phyloP scores from a whole-genome alignment of 2,329 filamentous ascomycete genomes.

The Trichoderma koningiopsis region DNA sequence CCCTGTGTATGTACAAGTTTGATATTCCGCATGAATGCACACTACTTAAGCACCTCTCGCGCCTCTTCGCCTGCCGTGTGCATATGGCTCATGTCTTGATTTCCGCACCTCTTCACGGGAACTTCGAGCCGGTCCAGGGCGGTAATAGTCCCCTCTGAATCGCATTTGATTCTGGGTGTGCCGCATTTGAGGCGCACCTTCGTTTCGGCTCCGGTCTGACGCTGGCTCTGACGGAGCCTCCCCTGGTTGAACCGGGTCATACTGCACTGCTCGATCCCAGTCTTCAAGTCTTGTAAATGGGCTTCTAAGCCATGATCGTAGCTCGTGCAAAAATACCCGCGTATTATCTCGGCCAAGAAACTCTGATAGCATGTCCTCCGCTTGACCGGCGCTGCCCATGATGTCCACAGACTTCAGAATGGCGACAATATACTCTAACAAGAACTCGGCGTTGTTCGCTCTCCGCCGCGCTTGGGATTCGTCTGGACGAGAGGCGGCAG shows the following conservation, averaged over 20 bases:
- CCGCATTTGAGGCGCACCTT: neutral
- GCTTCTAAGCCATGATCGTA: slow-evolving; percentile 80
- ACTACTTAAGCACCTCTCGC: neutral
- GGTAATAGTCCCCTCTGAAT: slow-evolving; percentile 1
- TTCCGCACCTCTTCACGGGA: neutral
- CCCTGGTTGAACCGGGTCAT: slow-evolving; percentile 40
- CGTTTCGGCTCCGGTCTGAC: slow-evolving; percentile 1
- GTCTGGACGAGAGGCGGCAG: neutral
- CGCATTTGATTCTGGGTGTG: neutral
- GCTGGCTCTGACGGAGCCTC: neutral
- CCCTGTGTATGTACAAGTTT: neutral
- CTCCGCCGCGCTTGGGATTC: slow-evolving; percentile 36
- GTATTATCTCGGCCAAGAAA: slow-evolving; percentile 76
- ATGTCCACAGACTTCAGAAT: slow-evolving; percentile 82
- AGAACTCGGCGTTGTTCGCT: slow-evolving; percentile 75
- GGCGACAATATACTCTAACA: slow-evolving; percentile 83
- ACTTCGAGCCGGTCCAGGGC: neutral
- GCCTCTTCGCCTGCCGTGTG: neutral
- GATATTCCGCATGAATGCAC: neutral
- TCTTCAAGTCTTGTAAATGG: slow-evolving; percentile 70
- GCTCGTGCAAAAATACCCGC: slow-evolving; percentile 78
- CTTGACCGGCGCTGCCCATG: slow-evolving; percentile 75
- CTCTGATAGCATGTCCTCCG: slow-evolving; percentile 76
- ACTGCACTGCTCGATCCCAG: slow-evolving; percentile 83
- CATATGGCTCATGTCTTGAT: neutral